Percentiles rank a stretch among this genome's conserved stretches.
Evolutionary conservation across 148 eudicot genomes (phyloP).

Genomic region (Chenopodium album): DNA sequence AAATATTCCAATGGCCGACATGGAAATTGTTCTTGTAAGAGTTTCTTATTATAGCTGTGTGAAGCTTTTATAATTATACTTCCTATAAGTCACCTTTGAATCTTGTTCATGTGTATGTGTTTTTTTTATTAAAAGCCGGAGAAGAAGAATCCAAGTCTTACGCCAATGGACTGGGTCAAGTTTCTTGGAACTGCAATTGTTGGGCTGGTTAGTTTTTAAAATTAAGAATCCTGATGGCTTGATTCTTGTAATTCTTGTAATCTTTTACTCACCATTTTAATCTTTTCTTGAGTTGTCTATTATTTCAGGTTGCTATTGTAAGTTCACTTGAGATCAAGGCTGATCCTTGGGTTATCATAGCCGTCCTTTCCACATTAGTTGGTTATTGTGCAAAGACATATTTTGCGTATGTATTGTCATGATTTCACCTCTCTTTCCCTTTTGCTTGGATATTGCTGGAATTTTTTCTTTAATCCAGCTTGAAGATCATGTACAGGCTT

Average conservation of each 20-base stretch:
- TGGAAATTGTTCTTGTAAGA: constrained; percentile 94
- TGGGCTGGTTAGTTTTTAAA: constrained; percentile 77
- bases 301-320: constrained; percentile 72
- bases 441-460: constrained; percentile 7
- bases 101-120: neutral
- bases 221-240: neutral
- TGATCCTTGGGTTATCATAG: constrained; percentile 85
- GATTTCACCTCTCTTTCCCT: neutral
- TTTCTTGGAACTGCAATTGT: constrained; percentile 83
- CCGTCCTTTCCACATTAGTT: constrained; percentile 70
- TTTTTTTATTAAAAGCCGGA: constrained; percentile 61
- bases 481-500: neutral
- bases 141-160: constrained; percentile 93
- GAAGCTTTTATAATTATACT: neutral
- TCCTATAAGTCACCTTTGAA: neutral
- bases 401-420: constrained; percentile 65
- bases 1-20: constrained; percentile 97
- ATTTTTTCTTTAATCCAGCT: neutral
- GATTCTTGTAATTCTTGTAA: constrained; percentile 1
- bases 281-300: neutral
- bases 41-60: neutral
- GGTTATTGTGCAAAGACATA: constrained; percentile 96
- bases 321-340: constrained; percentile 76
- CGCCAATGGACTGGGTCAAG: constrained; percentile 98
- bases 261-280: neutral